Evolutionary conservation across 1,139 yeast genomes (phyloP), one percentile per base, ranked within the genome.

Genomic region (Petasospora fabianii): DNA sequence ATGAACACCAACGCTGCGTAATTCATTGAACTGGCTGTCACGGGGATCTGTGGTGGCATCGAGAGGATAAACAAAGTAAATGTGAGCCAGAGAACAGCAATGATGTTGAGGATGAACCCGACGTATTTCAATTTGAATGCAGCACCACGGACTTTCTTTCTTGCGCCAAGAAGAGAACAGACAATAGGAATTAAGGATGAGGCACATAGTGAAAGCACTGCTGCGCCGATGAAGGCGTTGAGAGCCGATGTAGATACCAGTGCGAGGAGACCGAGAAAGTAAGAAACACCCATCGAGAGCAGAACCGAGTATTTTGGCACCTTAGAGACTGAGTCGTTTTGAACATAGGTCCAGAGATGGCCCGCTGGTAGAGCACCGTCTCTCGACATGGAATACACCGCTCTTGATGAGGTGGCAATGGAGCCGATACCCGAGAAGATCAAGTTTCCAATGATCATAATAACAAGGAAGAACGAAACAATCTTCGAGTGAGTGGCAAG

Each of bases 181-280:
- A 81, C 54, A 26, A 86, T 78, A 2, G 95, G 95, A 10, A 86
- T 74, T 3, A 87, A 81, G 50, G 87, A 83, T 2, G 95, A 87
- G 20, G 84, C 69, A 38, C 88, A 80, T 44, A 85, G 65, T 2
- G 90, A 76, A 28, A 85, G 73, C 1, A 86, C 94, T 5, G 94
- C 84, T n/a, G 90, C 82, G 0, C 95, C 94, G 65, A 86, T 75
- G 57, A 85, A 85, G 3, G 95, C 88, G 59, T 82, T 82, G 62
- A 85, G 84, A 1, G 95, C 94, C 5, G 88, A 75, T 3, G 78
- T 66, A 0, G 94, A 84, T 1, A 85, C 64, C 32, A 86, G 63
- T 6, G 92, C 82, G 30, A 84, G 66, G 14, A 78, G 59, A 3
- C 88, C 85, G 27, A 85, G 63, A 3, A 75, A 45, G 17, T 75